Evolutionary conservation across 2,329 filamentous ascomycete species (phyloP), one percentile per base, ranked within the genome.

Genomic region (Calonectria naviculata): DNA sequence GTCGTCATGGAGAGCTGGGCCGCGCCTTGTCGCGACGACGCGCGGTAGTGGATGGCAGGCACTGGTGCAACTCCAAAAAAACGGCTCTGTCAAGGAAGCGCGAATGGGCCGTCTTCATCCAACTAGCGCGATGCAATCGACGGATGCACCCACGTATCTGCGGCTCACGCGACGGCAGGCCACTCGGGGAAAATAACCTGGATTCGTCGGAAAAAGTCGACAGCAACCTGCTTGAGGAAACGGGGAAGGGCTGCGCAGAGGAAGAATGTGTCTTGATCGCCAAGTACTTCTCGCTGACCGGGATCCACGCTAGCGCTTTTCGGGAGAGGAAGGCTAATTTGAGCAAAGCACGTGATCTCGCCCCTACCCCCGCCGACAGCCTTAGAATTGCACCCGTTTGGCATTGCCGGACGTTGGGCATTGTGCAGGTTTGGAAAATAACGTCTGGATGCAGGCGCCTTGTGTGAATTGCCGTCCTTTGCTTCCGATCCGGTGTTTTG

Each of bases 11-110:
- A 64, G 71, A 70, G 65, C 76, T 79, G 78, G 74, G 79, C 79
- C 80, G 80, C 80, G 81, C 81, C 79, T 80, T 76, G 81, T 83
- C 83, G 83, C 82, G 83, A 84, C 81, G 83, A 84, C 81, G 83
- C 83, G 83, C 83, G 83, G 79, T 78, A 76, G 76, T 79, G 75
- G 79, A 78, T 78, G 77, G 78, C 78, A 78, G 78, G 78, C 78
- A 69, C 74, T 80, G 83, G 83, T 85, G 81, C 83, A 82, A 85
- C 83, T 82, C 80, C 79, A 82, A 80, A 81, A 80, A 81, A 75
- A 77, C 71, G 76, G 56, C 80, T 82, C 80, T 75, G 78, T 83
- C 79, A 77, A 83, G 76, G 77, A 78, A 79, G 80, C 77, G 78
- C 77, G 74, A 79, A 75, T 67, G 73, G 74, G 72, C 63, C 76